Base-by-base conservation (phyloP, 2,329 filamentous ascomycete species). In the Fusarium nisikadoi region DNA sequence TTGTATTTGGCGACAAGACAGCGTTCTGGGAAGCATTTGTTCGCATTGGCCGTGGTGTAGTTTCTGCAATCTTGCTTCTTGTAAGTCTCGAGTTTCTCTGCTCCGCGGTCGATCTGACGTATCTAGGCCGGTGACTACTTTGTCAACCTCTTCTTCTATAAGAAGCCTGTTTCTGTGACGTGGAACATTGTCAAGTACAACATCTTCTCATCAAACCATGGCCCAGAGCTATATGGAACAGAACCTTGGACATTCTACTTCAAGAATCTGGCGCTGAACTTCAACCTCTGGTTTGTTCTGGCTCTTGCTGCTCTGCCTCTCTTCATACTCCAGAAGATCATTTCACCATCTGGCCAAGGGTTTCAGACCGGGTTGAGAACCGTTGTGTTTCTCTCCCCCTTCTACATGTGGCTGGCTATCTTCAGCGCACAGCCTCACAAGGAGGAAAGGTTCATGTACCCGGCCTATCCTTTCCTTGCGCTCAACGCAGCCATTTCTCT, bases 391-490 rank as follows among this genome's bases (percentile, higher is more conserved):
- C 85, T 95, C 59, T 84, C 89, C 2, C 96, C 96, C 0, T 97
- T 98, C 81, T 99, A 98, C 80, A 87, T 98, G 79, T 99, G 96
- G 96, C 87, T 99, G 33, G 89, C 83, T 7, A 96, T 98, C 70
- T 98, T 99, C 83, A 95, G 93, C 1, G 80, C 92, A 13, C 96
- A 99, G 79, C 94, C 96, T 20, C 96, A 99, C 83, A 99, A 99
- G 79, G 96, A 99, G 80, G 96, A 99, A 82, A 88, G 96, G 11
- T 99, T 99, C 84, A 98, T 99, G 95, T 99, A 97, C 78, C 96
- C 96, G 0, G 93, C 90, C 5, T 99, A 99, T 77, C 96, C 96
- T 2, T 94, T 95, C 71, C 86, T 99, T 41, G 92, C 93, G 1
- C 86, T 99, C 39, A 98, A 97, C 77, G 95, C 95, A 6, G 93